phyloP scores from a whole-genome alignment of 805 yeast genomes.

The Sugiyamaella chiloensis region DNA sequence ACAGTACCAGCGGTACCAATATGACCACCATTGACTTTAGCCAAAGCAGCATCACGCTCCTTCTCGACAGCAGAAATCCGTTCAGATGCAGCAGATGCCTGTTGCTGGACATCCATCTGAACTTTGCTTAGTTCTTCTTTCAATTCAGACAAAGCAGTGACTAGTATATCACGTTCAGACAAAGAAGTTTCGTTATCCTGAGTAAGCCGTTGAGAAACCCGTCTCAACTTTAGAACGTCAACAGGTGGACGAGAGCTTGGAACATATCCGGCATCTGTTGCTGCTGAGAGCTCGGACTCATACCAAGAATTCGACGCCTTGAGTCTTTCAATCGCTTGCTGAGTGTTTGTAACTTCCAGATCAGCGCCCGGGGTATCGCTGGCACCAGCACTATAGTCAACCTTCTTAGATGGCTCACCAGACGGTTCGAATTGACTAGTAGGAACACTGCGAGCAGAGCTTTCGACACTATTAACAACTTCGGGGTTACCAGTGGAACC shows the following conservation, averaged over 20 bases:
- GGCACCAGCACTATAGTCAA: neutral
- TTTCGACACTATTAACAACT: neutral
- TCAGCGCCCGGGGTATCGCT: neutral
- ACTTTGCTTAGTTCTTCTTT: conserved; percentile 28
- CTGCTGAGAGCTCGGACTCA: conserved; percentile 29
- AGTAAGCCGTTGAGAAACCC: conserved; percentile 29
- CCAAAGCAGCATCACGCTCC: conserved; percentile 22
- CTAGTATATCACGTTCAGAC: conserved; percentile 28
- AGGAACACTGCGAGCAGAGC: neutral
- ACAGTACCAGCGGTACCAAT: neutral
- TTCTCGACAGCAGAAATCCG: conserved; percentile 23
- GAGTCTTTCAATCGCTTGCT: conserved; percentile 27
- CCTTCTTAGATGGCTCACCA: neutral
- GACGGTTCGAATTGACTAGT: too few relatives aligned
- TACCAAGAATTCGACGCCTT: conserved; percentile 33
- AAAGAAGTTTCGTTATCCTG: conserved; percentile 25
- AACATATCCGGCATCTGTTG: conserved; percentile 28
- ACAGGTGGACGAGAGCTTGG: conserved; percentile 29
- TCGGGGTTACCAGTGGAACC: neutral
- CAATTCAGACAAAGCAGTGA: conserved; percentile 27
- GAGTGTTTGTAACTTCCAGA: neutral
- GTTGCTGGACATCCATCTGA: conserved; percentile 22
- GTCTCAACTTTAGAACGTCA: conserved; percentile 26
- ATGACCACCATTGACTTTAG: neutral
- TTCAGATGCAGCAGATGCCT: conserved; percentile 29